phyloP scores from a whole-genome alignment of 805 yeast genomes.

The Wickerhamomyces ciferrii region DNA sequence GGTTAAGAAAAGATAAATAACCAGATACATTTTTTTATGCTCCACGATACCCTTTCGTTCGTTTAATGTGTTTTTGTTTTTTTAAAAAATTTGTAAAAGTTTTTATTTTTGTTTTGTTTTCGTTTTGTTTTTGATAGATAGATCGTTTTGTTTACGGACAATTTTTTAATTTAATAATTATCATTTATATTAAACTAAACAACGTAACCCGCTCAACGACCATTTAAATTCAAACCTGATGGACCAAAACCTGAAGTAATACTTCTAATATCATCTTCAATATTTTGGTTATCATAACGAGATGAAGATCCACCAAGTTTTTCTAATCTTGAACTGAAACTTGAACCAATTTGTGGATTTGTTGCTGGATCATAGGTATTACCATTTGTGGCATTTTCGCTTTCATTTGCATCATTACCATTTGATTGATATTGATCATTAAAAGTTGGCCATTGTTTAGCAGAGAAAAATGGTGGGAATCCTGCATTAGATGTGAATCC shows the following conservation, averaged over 20 bases:
- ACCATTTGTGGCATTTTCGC: background rate
- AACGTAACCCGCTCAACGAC: background rate
- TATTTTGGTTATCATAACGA: slow-evolving; percentile 11
- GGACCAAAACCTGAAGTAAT: slow-evolving; percentile 8
- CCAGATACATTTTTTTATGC: too few species aligned
- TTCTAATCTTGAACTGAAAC: slow-evolving; percentile 29
- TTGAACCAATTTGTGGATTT: slow-evolving; percentile 22
- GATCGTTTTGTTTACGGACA: background rate
- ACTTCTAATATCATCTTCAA: slow-evolving; percentile 16
- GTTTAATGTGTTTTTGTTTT: too few species aligned
- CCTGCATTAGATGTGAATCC: slow-evolving; percentile 4
- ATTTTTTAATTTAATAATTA: too few species aligned
- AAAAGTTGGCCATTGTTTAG: slow-evolving; percentile 20
- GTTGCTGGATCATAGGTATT: slow-evolving; percentile 13
- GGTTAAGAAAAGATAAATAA: slow-evolving; percentile 7
- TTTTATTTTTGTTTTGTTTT: background rate
- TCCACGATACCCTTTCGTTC: too few species aligned
- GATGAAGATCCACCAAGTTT: slow-evolving; percentile 21
- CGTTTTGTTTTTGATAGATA: background rate
- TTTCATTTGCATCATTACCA: background rate
- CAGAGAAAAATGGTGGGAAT: slow-evolving; percentile 15
- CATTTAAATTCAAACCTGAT: slow-evolving; percentile 2
- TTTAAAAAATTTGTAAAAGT: too few species aligned
- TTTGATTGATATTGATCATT: slow-evolving; percentile 9
- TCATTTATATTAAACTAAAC: background rate